A percentile compares a stretch with the other conserved stretches of the same genome.
These are phyloP conservation scores for Cordyceps pruinosa DNA, from an alignment of 2,329 filamentous ascomycete genomes.

Conservation along the genomic window DNA sequence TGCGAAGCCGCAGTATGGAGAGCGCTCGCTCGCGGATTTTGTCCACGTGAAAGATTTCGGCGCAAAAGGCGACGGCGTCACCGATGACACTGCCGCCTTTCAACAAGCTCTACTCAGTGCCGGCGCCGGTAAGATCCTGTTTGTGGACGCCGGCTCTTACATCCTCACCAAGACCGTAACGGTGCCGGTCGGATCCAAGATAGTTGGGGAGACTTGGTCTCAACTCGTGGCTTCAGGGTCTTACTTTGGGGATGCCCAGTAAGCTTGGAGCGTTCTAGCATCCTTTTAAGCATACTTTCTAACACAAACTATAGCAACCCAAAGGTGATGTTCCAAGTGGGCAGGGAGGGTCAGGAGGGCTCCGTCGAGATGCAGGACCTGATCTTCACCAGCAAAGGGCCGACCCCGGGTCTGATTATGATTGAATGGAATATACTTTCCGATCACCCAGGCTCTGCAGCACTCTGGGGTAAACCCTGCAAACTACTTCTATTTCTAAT, in stretches of 20 bases:
- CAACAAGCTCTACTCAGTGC: slow-evolving; percentile 25
- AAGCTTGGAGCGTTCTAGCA: too few species aligned
- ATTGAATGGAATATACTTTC: slow-evolving; percentile 55
- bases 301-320: slow-evolving; percentile 32
- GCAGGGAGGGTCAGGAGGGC: slow-evolving; percentile 51
- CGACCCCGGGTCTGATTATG: slow-evolving; percentile 60
- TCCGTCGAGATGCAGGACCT: slow-evolving; percentile 65
- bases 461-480: too few species aligned
- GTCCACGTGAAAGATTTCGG: slow-evolving; percentile 14
- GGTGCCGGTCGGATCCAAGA: slow-evolving; percentile 26
- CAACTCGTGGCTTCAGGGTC: slow-evolving; percentile 21
- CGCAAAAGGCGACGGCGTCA: slow-evolving; percentile 16
- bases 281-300: too few species aligned
- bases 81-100: slow-evolving; percentile 47
- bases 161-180: slow-evolving; percentile 27
- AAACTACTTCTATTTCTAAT: too few species aligned
- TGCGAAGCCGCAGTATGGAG: slow-evolving; percentile 49
- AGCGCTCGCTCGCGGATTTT: slow-evolving; percentile 12
- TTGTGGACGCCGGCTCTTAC: slow-evolving; percentile 39
- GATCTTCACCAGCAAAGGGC: slow-evolving; percentile 58
- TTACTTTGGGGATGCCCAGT: slow-evolving; percentile 14
- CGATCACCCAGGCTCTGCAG: slow-evolving; percentile 19
- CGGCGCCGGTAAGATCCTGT: neutral
- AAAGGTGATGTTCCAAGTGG: slow-evolving; percentile 58
- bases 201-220: slow-evolving; percentile 32